Percentiles rank a stretch among this genome's conserved stretches.
Evolutionary conservation across 257 asterid species (phyloP).

Genomic region (Fraxinus quadrangulata): DNA sequence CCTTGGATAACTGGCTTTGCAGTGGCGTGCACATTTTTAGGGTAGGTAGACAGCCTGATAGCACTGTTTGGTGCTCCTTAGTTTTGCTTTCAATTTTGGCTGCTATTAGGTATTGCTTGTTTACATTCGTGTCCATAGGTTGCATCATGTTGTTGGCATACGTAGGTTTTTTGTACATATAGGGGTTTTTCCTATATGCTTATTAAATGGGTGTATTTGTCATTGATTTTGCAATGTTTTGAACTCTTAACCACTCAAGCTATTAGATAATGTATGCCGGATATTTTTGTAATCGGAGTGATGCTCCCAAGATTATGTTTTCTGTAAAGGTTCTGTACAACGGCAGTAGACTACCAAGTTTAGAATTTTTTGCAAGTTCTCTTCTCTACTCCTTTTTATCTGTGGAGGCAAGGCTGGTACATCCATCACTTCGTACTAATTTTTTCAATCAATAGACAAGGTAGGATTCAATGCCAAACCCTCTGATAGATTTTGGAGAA

Average conservation of each 20-base stretch:
- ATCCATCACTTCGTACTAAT: not conserved
- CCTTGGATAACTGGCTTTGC: not conserved
- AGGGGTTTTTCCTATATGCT: not conserved
- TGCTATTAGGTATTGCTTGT: not conserved
- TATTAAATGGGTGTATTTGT: not conserved
- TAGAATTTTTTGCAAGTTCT: not conserved
- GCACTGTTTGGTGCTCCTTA: not conserved
- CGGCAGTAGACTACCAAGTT: not conserved
- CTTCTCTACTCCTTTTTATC: not conserved
- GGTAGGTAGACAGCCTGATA: not conserved
- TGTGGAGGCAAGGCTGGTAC: not conserved
- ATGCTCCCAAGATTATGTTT: not conserved
- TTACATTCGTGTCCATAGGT: not conserved
- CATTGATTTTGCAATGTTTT: not conserved
- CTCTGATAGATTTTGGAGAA: not conserved
- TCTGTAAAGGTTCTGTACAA: not conserved
- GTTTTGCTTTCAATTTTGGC: not conserved
- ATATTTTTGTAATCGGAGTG: not conserved
- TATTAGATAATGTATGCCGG: not conserved
- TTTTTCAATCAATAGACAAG: not conserved
- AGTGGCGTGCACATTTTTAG: not conserved
- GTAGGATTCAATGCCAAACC: not conserved
- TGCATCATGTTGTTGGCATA: not conserved
- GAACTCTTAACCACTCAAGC: not conserved
- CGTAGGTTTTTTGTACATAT: not conserved